phyloP scores from a whole-genome alignment of 441 rosid genomes.

The Hura crepitans region DNA sequence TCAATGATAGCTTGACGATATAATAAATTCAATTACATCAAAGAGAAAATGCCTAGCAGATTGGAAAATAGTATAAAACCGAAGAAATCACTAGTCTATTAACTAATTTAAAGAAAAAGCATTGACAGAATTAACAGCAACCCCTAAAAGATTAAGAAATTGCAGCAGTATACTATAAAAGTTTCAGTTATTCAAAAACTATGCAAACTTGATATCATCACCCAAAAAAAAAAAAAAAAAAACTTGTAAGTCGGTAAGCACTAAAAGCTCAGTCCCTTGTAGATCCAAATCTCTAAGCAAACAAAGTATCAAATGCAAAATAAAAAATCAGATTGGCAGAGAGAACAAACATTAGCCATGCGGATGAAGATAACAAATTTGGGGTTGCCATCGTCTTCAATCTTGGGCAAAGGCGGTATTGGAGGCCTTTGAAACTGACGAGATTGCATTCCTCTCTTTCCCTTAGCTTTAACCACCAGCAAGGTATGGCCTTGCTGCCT shows the following conservation, averaged over 20 bases:
- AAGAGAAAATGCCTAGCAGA: not conserved
- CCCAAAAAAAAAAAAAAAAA: not conserved
- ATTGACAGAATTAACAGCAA: not conserved
- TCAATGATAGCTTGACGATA: not conserved
- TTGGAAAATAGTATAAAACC: not conserved
- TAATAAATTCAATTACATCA: too few relatives aligned
- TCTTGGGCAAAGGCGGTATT: constrained; percentile 68
- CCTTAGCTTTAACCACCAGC: constrained; percentile 71
- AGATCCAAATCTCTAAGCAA: not conserved
- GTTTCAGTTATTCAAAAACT: not conserved
- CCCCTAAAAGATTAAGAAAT: not conserved
- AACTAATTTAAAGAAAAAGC: not conserved
- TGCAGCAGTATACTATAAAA: too few relatives aligned
- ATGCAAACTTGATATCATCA: too few relatives aligned
- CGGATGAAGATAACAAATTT: constrained; percentile 83
- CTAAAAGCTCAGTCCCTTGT: not conserved
- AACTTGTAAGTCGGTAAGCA: not conserved
- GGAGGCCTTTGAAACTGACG: constrained; percentile 67
- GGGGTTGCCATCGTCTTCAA: constrained; percentile 94
- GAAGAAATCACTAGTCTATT: not conserved
- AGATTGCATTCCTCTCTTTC: constrained; percentile 67
- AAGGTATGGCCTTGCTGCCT: constrained; percentile 20
- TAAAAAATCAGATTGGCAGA: not conserved
- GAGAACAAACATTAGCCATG: constrained; percentile 64
- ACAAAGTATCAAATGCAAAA: not conserved